A percentile compares a stretch with the other conserved stretches of the same genome.
phyloP scores from a whole-genome alignment of 768 basidiomycete species.

The Lyophyllum atratum region DNA sequence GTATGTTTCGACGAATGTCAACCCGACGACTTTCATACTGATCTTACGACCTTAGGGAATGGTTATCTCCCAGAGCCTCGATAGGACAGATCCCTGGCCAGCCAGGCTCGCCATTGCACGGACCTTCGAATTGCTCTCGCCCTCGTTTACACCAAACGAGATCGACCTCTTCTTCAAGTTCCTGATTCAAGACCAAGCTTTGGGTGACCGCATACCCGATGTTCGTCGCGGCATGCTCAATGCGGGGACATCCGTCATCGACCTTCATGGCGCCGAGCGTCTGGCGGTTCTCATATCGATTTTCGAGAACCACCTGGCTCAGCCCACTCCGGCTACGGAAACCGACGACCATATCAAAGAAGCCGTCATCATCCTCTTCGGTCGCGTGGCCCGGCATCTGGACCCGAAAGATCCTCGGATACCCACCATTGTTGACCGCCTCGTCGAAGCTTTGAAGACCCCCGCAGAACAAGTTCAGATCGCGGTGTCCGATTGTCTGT shows the following conservation, averaged over 20 bases:
- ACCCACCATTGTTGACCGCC: conserved; percentile 76
- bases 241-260: conserved; percentile 81
- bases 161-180: conserved; percentile 81
- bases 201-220: conserved; percentile 81
- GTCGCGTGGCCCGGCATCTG: conserved; percentile 88
- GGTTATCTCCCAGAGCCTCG: conserved; percentile 86
- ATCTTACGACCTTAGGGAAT: conserved; percentile 64
- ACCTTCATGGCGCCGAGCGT: conserved; percentile 73
- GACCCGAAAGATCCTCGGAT: conserved; percentile 76
- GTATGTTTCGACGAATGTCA: conserved; percentile 43
- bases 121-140: conserved; percentile 68
- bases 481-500: conserved; percentile 94
- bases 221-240: conserved; percentile 89
- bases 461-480: conserved; percentile 96
- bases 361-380: conserved; percentile 92
- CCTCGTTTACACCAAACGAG: conserved; percentile 59
- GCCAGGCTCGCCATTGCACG: conserved; percentile 73
- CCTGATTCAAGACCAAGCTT: conserved; percentile 80
- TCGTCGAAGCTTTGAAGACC: conserved; percentile 89
- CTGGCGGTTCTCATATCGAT: conserved; percentile 75
- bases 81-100: conserved; percentile 87
- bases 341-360: conserved; percentile 89
- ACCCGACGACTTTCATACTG: neutral
- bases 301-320: conserved; percentile 78
- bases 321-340: conserved; percentile 59